These are phyloP conservation scores for Lepidium campestre DNA, from an alignment of 441 rosid species.

Conservation along the genomic window DNA sequence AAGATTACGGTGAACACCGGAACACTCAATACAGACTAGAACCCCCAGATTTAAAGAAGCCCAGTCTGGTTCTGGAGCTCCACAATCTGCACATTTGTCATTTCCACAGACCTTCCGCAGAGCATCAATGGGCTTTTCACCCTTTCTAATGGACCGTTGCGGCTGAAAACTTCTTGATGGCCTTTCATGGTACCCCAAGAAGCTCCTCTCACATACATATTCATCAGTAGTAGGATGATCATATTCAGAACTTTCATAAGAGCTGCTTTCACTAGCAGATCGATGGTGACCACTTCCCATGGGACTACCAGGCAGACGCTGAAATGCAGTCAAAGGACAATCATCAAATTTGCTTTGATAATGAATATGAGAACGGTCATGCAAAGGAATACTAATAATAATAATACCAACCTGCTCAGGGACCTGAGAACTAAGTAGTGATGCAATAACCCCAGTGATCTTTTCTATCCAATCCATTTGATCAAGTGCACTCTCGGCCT, in stretches of 20 bases:
- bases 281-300: slow-evolving; percentile 97
- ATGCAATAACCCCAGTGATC: slow-evolving; percentile 98
- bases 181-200: slow-evolving; percentile 53
- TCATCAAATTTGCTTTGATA: slow-evolving; percentile 17
- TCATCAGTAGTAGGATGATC: slow-evolving; percentile 82
- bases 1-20: slow-evolving; percentile 99
- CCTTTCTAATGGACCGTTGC: slow-evolving; percentile 54
- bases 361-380: slow-evolving; percentile 1
- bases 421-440: slow-evolving; percentile 94
- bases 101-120: slow-evolving; percentile 83
- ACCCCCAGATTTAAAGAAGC: slow-evolving; percentile 96
- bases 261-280: slow-evolving; percentile 98
- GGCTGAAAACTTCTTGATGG: slow-evolving; percentile 72
- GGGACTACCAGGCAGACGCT: slow-evolving; percentile 79
- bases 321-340: slow-evolving; percentile 32
- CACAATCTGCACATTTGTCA: slow-evolving; percentile 99
- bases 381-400: not conserved
- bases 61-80: slow-evolving; percentile 99
- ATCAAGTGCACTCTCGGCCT: slow-evolving; percentile 99
- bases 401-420: slow-evolving; percentile 72
- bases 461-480: slow-evolving; percentile 99
- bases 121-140: slow-evolving; percentile 94
- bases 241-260: slow-evolving; percentile 94
- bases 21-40: slow-evolving; percentile 98
- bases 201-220: slow-evolving; percentile 66